phyloP scores from a whole-genome alignment of 108 stramenopile species.

The Seminavis robusta region DNA sequence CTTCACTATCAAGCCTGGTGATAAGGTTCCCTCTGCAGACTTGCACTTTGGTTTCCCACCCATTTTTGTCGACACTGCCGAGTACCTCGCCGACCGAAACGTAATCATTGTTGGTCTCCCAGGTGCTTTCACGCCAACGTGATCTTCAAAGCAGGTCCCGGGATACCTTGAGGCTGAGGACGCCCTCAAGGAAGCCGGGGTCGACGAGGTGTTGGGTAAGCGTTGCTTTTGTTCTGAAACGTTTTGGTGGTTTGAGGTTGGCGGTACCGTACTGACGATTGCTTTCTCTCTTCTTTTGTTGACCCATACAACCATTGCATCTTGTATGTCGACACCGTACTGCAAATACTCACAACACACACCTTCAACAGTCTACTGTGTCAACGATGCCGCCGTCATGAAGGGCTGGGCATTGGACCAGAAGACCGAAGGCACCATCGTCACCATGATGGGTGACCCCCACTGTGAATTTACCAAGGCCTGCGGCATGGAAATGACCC shows the following conservation, averaged over 20 bases:
- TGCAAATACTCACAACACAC: too few species aligned
- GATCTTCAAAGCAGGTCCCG: conserved; percentile 79
- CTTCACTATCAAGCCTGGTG: too few species aligned
- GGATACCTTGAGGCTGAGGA: conserved; percentile 74
- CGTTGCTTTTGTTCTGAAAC: too few species aligned
- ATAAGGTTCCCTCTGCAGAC: conserved; percentile 37
- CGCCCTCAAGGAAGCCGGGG: conserved; percentile 47
- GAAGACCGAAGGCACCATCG: conserved; percentile 36
- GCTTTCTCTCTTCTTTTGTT: too few species aligned
- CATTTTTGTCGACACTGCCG: conserved; percentile 44
- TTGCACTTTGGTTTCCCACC: conserved; percentile 46
- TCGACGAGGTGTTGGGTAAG: conserved; percentile 58
- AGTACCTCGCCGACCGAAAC: conserved; percentile 49
- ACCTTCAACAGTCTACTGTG: conserved; percentile 76
- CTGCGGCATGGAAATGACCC: conserved; percentile 68
- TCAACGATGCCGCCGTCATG: conserved; percentile 77
- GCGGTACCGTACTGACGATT: too few species aligned
- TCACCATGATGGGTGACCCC: conserved; percentile 68
- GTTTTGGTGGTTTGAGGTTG: too few species aligned
- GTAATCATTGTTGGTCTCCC: conserved; percentile 61
- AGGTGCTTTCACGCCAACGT: conserved; percentile 76
- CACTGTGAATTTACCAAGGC: conserved; percentile 64
- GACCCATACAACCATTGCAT: too few species aligned
- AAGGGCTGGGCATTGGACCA: conserved; percentile 74
- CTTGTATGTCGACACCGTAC: too few species aligned